Evolutionary conservation across 345 rosid genomes (phyloP).

Genomic region (Gossypium bickii): DNA sequence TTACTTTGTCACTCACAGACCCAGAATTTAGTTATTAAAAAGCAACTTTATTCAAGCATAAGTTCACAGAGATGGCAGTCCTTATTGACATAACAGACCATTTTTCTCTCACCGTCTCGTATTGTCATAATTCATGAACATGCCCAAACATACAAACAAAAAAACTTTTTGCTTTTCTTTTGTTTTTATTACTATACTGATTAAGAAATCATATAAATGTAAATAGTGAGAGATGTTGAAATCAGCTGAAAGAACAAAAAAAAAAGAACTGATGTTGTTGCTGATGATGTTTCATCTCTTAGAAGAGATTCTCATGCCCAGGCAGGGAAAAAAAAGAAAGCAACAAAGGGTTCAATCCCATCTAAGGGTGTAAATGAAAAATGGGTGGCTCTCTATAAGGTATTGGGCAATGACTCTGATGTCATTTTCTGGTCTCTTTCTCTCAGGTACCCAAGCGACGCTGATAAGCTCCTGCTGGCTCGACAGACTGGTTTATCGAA

Average conservation of each 20-base stretch:
- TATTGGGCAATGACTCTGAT: slow-evolving; percentile 35
- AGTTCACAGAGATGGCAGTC: slow-evolving; percentile 2
- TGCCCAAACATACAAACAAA: neutral
- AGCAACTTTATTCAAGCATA: slow-evolving; percentile 19
- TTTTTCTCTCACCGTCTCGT: slow-evolving; percentile 8
- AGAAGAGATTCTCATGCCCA: slow-evolving; percentile 69
- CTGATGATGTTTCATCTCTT: slow-evolving; percentile 27
- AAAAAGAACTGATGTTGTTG: slow-evolving; percentile 10
- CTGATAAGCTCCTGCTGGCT: slow-evolving; percentile 97
- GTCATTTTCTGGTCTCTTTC: slow-evolving; percentile 82
- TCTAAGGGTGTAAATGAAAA: slow-evolving; percentile 7
- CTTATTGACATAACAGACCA: neutral
- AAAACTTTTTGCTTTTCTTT: neutral
- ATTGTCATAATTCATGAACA: neutral
- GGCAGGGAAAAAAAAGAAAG: slow-evolving; percentile 32
- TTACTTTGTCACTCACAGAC: neutral
- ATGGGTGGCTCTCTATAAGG: slow-evolving; percentile 27
- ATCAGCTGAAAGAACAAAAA: slow-evolving; percentile 14
- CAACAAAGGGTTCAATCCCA: slow-evolving; percentile 14
- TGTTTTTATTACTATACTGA: slow-evolving; percentile 4
- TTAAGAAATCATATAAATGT: slow-evolving; percentile 1
- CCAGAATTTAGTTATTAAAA: slow-evolving; percentile 18
- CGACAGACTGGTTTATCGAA: slow-evolving; percentile 98
- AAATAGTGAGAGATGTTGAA: slow-evolving; percentile 20
- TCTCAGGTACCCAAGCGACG: slow-evolving; percentile 99